These are phyloP conservation scores for Russula lepida DNA, from an alignment of 768 basidiomycete species.

Conservation along the genomic window DNA sequence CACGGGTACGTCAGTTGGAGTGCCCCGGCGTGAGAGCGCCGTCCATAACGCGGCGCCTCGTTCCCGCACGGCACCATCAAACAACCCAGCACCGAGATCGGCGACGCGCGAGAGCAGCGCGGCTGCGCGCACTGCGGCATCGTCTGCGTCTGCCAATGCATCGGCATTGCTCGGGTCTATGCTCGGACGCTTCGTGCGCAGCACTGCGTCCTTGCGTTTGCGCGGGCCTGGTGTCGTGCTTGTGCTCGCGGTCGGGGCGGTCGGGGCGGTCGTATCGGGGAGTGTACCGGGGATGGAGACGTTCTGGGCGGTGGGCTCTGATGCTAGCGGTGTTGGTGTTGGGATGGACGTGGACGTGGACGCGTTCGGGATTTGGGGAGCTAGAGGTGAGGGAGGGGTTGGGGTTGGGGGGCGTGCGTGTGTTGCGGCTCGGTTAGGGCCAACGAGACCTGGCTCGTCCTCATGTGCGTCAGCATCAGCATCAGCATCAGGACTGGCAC, in stretches of 20 bases:
- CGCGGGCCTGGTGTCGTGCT: neutral
- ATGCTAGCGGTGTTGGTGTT: neutral
- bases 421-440: neutral
- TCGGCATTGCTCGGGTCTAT: neutral
- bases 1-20: constrained; percentile 1
- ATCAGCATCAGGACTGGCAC: neutral
- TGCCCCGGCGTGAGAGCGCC: neutral
- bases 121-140: neutral
- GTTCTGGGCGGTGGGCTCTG: neutral
- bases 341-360: neutral
- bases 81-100: neutral
- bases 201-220: constrained; percentile 13
- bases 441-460: constrained; percentile 8
- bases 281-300: neutral
- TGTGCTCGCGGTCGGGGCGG: neutral
- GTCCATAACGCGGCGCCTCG: constrained; percentile 10
- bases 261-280: neutral
- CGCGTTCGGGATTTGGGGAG: neutral
- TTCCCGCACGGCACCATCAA: constrained; percentile 14
- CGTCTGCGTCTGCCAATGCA: neutral
- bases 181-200: neutral
- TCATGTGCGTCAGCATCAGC: neutral
- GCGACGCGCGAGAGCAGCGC: constrained; percentile 10
- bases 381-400: neutral
- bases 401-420: neutral